Base-by-base conservation (phyloP, 768 basidiomycete species). In the Amanita subjunquillea region DNA sequence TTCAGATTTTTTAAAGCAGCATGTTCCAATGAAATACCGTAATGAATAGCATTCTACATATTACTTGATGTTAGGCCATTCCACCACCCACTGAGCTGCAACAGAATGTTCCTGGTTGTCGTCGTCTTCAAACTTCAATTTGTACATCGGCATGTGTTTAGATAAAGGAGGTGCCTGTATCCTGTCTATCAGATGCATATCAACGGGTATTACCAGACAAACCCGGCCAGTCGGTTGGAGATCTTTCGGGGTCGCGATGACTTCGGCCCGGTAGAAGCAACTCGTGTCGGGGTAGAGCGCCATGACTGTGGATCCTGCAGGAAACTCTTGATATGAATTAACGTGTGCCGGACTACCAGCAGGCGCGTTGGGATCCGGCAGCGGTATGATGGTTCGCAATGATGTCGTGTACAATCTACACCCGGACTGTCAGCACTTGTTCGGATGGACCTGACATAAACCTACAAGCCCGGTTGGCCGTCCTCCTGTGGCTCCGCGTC, bases 281-380 rank as follows among this genome's bases (percentile, higher is more conserved):
- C 87, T 91, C 0, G 90, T 92, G 61, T 92, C 90, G 0, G 90
- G 90, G 66, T 91, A 92, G n/a, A 91, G 70, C 1, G 87, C 90
- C 77, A 92, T 79, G 8, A 92, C 90, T 0, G 76, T 85, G 20
- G 84, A 80, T 3, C 87, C 82, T 0, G 77, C 68, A 22, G 77
- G 68, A 62, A 89, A 92, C 57, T 83, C 82, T 42, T 80, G 85
- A 62, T 89, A 88, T 3, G 79, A 73, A 58, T 72, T 79, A 38
- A 81, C 70, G 67, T 89, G 86, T 15, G 83, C 73, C 0, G 85
- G 74, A 60, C 67, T 82, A 43, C 75, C 77, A 27, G 72, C 63
- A 8, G 70, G 67, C 1, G 84, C 82, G 42, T 67, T 75, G 3
- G 81, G 83, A 60, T 91, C 88, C 6, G 90, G 90, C 23, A 92